These are phyloP conservation scores for Talaromyces thailandensis DNA, from an alignment of 495 filamentous ascomycete species.

Conservation along the genomic window DNA sequence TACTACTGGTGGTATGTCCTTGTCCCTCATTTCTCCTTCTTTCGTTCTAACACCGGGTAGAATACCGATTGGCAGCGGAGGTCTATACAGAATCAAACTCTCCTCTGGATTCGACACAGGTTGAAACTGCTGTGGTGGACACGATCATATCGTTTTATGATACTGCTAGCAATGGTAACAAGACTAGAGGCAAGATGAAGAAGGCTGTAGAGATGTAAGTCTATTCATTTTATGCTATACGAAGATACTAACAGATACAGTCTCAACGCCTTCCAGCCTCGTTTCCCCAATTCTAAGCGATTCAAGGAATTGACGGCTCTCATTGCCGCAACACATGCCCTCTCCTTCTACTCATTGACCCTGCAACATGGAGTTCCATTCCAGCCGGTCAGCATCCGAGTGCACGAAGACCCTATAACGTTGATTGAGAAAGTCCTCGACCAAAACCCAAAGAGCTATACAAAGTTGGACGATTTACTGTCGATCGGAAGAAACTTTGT, in stretches of 20 bases:
- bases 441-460: constrained; percentile 80
- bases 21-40: not conserved
- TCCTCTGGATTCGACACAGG: constrained; percentile 39
- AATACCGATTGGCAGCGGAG: constrained; percentile 57
- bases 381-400: constrained; percentile 80
- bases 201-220: constrained; percentile 76
- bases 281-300: constrained; percentile 46
- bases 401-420: constrained; percentile 75
- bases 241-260: constrained; percentile 24
- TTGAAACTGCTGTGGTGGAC: constrained; percentile 59
- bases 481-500: constrained; percentile 70
- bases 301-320: constrained; percentile 57
- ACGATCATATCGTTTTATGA: constrained; percentile 71
- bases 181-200: constrained; percentile 72
- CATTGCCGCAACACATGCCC: constrained; percentile 73
- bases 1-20: constrained; percentile 51
- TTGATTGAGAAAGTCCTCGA: constrained; percentile 79
- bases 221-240: not conserved
- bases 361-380: constrained; percentile 90
- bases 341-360: constrained; percentile 82
- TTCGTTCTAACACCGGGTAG: constrained; percentile 27
- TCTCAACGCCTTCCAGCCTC: constrained; percentile 58
- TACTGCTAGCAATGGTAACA: constrained; percentile 83
- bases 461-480: constrained; percentile 75
- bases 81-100: constrained; percentile 49